Conservation (phyloP, 768 basidiomycete genomes). For the Calocybe gangraenosa region DNA sequence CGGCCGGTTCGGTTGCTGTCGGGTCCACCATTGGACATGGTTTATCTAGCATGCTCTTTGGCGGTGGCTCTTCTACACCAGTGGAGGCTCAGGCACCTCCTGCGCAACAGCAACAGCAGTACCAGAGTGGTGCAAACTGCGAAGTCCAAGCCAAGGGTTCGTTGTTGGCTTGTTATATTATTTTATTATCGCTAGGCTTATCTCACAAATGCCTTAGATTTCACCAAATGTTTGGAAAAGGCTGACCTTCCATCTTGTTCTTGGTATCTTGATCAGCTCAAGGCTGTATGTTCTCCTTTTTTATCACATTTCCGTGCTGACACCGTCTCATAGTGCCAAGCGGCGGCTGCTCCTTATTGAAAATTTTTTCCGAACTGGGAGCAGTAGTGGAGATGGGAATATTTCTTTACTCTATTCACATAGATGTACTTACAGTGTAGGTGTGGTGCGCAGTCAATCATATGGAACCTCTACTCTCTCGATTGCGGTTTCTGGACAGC, state of each 20-base stretch:
- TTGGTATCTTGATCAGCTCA: constrained; percentile 86
- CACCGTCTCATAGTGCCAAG: constrained; percentile 55
- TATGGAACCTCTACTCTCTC: constrained; percentile 7
- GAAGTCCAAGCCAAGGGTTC: constrained; percentile 79
- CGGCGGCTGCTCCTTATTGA: constrained; percentile 61
- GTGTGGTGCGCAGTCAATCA: constrained; percentile 13
- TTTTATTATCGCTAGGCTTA: neutral
- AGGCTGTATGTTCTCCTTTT: constrained; percentile 56
- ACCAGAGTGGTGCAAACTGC: constrained; percentile 47
- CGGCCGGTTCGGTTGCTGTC: constrained; percentile 85
- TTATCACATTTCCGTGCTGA: neutral
- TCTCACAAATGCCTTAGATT: constrained; percentile 43
- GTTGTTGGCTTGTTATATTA: constrained; percentile 8
- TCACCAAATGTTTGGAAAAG: constrained; percentile 81
- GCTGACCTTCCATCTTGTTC: constrained; percentile 75
- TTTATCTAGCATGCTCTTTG: constrained; percentile 87
- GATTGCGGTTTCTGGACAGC: no score
- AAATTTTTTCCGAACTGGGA: no score
- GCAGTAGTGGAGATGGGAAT: neutral
- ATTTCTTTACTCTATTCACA: neutral
- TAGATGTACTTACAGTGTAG: constrained; percentile 5
- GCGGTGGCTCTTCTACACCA: constrained; percentile 49
- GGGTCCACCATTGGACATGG: constrained; percentile 90
- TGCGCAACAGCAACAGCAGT: constrained; percentile 43
- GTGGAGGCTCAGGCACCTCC: constrained; percentile 48